Evolutionary conservation across 805 yeast species (phyloP), one percentile per base, ranked within the genome.

Genomic region (Saitoella complicata): DNA sequence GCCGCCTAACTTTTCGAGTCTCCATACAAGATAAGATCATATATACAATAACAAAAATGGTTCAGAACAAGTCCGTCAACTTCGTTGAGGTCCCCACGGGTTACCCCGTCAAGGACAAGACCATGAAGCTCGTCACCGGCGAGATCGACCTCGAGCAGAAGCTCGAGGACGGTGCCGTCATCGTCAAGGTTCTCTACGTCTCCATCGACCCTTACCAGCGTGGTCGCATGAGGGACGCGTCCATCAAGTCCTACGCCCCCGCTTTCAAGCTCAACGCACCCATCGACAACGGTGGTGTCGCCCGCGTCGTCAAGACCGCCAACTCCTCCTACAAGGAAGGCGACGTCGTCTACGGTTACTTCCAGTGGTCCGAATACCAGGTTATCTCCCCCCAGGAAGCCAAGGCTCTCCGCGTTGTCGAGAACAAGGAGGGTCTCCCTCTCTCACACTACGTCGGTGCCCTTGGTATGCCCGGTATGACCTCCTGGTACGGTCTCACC

Each of bases 121-220:
- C 61, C 29, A 64, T 65, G 51, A 53, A 60, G 46, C 46, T 60
- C 12, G 47, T 46, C 46, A 51, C 11, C 50, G 53, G 11, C 42
- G 57, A 10, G 55, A 58, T 32, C 38, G 53, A n/a, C 49, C 50
- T 7, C 45, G 47, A 39, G 40, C 55, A 8, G 45, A 51, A 62
- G 1, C 2, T 21, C 21, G 21, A 21, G 21, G 21, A 21, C 21
- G 69, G 65, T 40, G 68, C 72, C 41, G 44, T 75, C 8, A 55
- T 70, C 9, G 58, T 73, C n/a, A 69, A 73, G 55, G 55, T 64
- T 2, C 50, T 68, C 38, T 69, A 65, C 47, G 49, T 75, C 7
- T 72, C 80, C 29, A 71, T 75, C 51, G 80, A 76, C 54, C 80
- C 81, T 9, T 73, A 79, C 11, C 78, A 74, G 53, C 73, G 76